Conservation (phyloP, 192 early-diverging fungal species). For the Spizellomyces punctatus region DNA sequence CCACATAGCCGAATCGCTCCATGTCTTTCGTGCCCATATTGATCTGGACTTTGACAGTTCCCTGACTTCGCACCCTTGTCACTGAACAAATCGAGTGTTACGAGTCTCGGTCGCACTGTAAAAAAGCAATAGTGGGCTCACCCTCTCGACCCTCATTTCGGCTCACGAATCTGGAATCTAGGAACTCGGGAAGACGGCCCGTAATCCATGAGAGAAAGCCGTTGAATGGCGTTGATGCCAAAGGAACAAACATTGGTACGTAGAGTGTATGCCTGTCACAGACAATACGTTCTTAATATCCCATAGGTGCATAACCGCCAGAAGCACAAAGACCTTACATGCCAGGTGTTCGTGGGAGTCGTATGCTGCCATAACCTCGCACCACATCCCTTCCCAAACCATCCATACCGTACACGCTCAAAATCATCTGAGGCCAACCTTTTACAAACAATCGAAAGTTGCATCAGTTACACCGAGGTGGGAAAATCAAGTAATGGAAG, state of each 20-base stretch:
- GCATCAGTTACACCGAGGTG: background rate
- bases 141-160: constrained; percentile 59
- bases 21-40: constrained; percentile 54
- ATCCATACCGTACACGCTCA: constrained; percentile 62
- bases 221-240: constrained; percentile 59
- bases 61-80: constrained; percentile 55
- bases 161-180: constrained; percentile 57
- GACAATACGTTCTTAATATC: too few species aligned
- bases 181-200: constrained; percentile 59
- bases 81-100: constrained; percentile 35
- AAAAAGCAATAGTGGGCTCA: background rate
- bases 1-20: constrained; percentile 48
- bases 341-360: constrained; percentile 31
- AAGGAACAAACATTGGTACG: constrained; percentile 52
- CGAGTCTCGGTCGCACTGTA: background rate
- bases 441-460: constrained; percentile 4
- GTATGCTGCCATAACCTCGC: constrained; percentile 55
- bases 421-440: constrained; percentile 64
- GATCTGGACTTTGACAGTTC: constrained; percentile 55
- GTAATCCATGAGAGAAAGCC: constrained; percentile 49
- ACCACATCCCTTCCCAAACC: constrained; percentile 64
- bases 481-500: background rate
- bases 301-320: too few species aligned
- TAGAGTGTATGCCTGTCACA: constrained; percentile 47
- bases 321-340: constrained; percentile 2